These are phyloP conservation scores for Saccharata proteae DNA, from an alignment of 2,329 filamentous ascomycete genomes.

Conservation along the genomic window DNA sequence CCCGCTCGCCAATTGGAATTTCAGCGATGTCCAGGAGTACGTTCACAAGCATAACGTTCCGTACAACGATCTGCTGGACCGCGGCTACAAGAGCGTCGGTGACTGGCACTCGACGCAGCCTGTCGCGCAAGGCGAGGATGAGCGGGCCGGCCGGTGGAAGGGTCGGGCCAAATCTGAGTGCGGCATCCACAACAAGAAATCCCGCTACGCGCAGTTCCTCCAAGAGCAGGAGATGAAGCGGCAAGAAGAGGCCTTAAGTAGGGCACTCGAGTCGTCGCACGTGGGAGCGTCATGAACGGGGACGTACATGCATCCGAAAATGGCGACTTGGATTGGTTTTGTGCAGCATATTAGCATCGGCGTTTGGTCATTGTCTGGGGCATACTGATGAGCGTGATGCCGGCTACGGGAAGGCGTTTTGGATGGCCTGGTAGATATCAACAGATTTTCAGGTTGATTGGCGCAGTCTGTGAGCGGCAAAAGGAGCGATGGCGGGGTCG, in stretches of 20 bases:
- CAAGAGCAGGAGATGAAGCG: slow-evolving; percentile 59
- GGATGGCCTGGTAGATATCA: slow-evolving; percentile 6
- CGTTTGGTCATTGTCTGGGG: slow-evolving; percentile 13
- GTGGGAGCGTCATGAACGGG: slow-evolving; percentile 6
- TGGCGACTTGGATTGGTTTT: slow-evolving; percentile 4
- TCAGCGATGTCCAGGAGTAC: slow-evolving; percentile 80
- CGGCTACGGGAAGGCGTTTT: slow-evolving; percentile 7
- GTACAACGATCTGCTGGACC: slow-evolving; percentile 83
- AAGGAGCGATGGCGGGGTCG: neutral
- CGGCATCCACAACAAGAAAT: slow-evolving; percentile 96
- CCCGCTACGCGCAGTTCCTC: slow-evolving; percentile 78
- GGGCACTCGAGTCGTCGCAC: slow-evolving; percentile 7
- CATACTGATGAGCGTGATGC: slow-evolving; percentile 8
- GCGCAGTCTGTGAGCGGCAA: neutral
- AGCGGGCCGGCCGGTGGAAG: slow-evolving; percentile 95
- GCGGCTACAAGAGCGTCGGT: slow-evolving; percentile 94
- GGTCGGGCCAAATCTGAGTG: slow-evolving; percentile 93
- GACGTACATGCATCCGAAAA: neutral
- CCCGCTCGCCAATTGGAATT: slow-evolving; percentile 88
- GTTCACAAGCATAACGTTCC: slow-evolving; percentile 77
- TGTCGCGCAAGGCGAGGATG: slow-evolving; percentile 82
- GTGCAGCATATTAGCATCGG: slow-evolving; percentile 18
- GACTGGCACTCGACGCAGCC: slow-evolving; percentile 96
- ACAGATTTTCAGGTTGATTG: slow-evolving; percentile 2
- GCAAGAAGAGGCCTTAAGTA: slow-evolving; percentile 8